Evolutionary conservation across 2,329 filamentous ascomycete species (phyloP).

Genomic region (Exophiala aquamarina): DNA sequence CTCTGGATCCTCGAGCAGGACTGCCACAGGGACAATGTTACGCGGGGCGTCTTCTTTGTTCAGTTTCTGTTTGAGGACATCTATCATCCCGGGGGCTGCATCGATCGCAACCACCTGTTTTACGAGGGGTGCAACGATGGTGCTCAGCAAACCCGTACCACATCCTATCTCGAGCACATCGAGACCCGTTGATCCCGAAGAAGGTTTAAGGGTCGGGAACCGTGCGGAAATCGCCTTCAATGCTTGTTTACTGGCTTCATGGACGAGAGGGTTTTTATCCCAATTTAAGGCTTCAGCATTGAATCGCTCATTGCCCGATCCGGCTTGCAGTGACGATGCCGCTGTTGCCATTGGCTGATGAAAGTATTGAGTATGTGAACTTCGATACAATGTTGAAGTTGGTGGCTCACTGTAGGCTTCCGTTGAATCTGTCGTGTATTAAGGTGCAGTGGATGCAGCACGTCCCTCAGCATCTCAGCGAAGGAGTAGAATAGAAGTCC

Average conservation of each 20-base stretch:
- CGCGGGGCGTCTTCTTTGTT: constrained; percentile 26
- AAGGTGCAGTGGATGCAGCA: too few relatives aligned
- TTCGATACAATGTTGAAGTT: too few relatives aligned
- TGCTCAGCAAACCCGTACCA: constrained; percentile 56
- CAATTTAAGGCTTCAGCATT: constrained; percentile 55
- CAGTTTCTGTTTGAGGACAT: constrained; percentile 49
- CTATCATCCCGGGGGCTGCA: constrained; percentile 56
- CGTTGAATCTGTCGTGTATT: too few relatives aligned
- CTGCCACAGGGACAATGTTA: constrained; percentile 50
- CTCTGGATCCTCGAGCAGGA: constrained; percentile 51
- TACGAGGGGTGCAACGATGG: constrained; percentile 50
- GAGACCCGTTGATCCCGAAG: constrained; percentile 30
- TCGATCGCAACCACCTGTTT: constrained; percentile 54
- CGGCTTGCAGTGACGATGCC: constrained; percentile 20
- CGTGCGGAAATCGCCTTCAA: constrained; percentile 45
- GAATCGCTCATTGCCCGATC: constrained; percentile 48
- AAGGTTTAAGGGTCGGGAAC: constrained; percentile 35
- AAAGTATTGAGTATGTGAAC: too few relatives aligned
- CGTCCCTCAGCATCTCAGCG: too few relatives aligned
- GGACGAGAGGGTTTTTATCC: constrained; percentile 55
- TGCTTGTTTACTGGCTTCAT: constrained; percentile 45
- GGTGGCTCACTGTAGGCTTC: too few relatives aligned
- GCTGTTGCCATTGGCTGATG: constrained; percentile 23
- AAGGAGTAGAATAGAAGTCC: too few relatives aligned
- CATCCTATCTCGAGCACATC: constrained; percentile 59